These are phyloP conservation scores for Bryoglossum gracile DNA, from an alignment of 495 filamentous ascomycete species.

Conservation along the genomic window DNA sequence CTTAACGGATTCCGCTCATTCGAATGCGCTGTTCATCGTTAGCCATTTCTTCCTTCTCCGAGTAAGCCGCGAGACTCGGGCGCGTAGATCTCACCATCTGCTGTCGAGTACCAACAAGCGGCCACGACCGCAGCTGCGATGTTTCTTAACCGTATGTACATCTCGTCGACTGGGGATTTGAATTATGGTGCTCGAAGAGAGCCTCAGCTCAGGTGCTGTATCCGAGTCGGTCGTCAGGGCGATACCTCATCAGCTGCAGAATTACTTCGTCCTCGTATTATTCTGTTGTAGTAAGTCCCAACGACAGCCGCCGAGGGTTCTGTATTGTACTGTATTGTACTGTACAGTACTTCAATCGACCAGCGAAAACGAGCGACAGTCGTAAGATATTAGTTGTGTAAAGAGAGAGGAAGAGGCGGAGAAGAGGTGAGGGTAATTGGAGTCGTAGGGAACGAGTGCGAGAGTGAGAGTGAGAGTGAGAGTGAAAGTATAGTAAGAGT, in stretches of 20 bases:
- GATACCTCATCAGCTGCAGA: too few species aligned
- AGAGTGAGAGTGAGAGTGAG: too few species aligned
- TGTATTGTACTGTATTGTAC: not conserved
- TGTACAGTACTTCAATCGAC: constrained; percentile 2
- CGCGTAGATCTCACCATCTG: constrained; percentile 18
- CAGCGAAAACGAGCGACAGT: constrained; percentile 7
- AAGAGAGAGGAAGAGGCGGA: not conserved
- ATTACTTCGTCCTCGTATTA: too few species aligned
- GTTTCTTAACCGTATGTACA: constrained; percentile 19
- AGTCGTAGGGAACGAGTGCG: too few species aligned
- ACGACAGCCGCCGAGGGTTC: too few species aligned
- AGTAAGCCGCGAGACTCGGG: too few species aligned
- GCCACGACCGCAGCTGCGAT: constrained; percentile 21
- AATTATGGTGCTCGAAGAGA: not conserved
- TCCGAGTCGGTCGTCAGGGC: too few species aligned
- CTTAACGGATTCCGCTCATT: constrained; percentile 67
- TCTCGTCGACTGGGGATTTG: too few species aligned
- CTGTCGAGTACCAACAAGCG: constrained; percentile 11
- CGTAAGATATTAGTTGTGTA: constrained; percentile 1
- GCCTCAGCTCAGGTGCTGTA: not conserved
- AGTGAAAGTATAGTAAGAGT: not conserved
- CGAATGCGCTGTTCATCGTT: constrained; percentile 69
- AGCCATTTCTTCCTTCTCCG: too few species aligned
- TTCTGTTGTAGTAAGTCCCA: too few species aligned
- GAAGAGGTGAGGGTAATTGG: too few species aligned